Percentiles rank a stretch among this genome's conserved stretches.
phyloP scores from a whole-genome alignment of 495 filamentous ascomycete genomes.

The Neurospora sp. region DNA sequence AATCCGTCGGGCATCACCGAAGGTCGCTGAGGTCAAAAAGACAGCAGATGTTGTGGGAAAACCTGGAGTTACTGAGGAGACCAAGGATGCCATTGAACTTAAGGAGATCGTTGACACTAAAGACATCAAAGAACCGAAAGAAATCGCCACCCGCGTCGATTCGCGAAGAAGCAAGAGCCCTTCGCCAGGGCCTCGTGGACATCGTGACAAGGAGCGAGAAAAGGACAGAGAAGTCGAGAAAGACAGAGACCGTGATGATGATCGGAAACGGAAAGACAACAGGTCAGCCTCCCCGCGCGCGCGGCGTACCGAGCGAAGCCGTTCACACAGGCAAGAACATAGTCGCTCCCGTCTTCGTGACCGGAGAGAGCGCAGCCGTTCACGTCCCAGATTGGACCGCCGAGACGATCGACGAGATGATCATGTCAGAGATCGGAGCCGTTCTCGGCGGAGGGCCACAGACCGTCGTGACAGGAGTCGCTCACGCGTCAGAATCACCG shows the following conservation, averaged over 20 bases:
- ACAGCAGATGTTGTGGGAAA: conserved; percentile 14
- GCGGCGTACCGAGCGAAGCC: conserved; percentile 14
- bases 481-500: conserved; percentile 21
- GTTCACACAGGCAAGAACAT: conserved; percentile 12
- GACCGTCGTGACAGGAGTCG: conserved; percentile 21
- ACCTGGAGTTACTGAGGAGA: conserved; percentile 6
- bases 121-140: conserved; percentile 17
- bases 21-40: conserved; percentile 29
- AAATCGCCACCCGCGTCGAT: conserved; percentile 16
- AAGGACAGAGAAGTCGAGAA: conserved; percentile 23
- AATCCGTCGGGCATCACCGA: conserved; percentile 36
- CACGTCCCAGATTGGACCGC: conserved; percentile 17
- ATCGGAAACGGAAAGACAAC: conserved; percentile 14
- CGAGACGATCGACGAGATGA: conserved; percentile 18
- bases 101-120: conserved; percentile 15
- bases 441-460: conserved; percentile 17
- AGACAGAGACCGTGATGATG: conserved; percentile 15
- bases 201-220: conserved; percentile 22
- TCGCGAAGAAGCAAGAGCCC: conserved; percentile 27
- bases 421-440: conserved; percentile 18
- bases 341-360: conserved; percentile 20
- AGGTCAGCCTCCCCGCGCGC: conserved; percentile 17
- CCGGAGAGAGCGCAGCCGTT: conserved; percentile 32
- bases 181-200: conserved; percentile 18
- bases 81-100: conserved; percentile 13